phyloP scores from a whole-genome alignment of 257 asterid species.

The Solanum piurae region DNA sequence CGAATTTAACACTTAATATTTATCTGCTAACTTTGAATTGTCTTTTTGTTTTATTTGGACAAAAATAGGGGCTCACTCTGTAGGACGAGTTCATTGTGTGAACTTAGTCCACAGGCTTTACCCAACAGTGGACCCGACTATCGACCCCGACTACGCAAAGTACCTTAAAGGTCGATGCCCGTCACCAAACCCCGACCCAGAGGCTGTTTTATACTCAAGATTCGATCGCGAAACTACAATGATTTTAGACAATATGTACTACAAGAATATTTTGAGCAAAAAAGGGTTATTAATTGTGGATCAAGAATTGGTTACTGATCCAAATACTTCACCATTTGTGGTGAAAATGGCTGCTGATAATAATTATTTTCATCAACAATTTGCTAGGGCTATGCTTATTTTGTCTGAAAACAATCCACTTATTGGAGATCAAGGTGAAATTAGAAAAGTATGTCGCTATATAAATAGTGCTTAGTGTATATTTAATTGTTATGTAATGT shows the following conservation, averaged over 20 bases:
- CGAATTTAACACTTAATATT: background rate
- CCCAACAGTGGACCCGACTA: slow-evolving; percentile 53
- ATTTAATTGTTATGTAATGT: background rate
- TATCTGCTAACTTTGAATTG: background rate
- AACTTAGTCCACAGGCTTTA: slow-evolving; percentile 62
- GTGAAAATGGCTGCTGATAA: slow-evolving; percentile 67
- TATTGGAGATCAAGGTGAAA: slow-evolving; percentile 44
- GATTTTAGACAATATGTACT: slow-evolving; percentile 62
- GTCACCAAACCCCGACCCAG: slow-evolving; percentile 30
- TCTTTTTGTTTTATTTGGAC: background rate
- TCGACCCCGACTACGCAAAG: slow-evolving; percentile 34
- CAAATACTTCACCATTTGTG: slow-evolving; percentile 54
- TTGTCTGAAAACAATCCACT: slow-evolving; percentile 74
- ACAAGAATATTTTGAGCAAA: slow-evolving; percentile 44
- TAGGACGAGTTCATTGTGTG: slow-evolving; percentile 68
- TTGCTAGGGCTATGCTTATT: slow-evolving; percentile 41
- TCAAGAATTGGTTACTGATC: slow-evolving; percentile 48
- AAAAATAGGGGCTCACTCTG: slow-evolving; percentile 61
- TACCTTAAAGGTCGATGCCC: slow-evolving; percentile 74
- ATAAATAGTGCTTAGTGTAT: slow-evolving; percentile 14
- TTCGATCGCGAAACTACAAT: slow-evolving; percentile 47
- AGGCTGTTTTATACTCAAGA: slow-evolving; percentile 39
- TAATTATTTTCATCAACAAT: slow-evolving; percentile 59
- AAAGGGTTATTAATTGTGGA: slow-evolving; percentile 49
- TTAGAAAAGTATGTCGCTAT: slow-evolving; percentile 57